A percentile compares a stretch with the other conserved stretches of the same genome.
phyloP scores from a whole-genome alignment of 176 grass and related monocot species.

The Carex kokanica region DNA sequence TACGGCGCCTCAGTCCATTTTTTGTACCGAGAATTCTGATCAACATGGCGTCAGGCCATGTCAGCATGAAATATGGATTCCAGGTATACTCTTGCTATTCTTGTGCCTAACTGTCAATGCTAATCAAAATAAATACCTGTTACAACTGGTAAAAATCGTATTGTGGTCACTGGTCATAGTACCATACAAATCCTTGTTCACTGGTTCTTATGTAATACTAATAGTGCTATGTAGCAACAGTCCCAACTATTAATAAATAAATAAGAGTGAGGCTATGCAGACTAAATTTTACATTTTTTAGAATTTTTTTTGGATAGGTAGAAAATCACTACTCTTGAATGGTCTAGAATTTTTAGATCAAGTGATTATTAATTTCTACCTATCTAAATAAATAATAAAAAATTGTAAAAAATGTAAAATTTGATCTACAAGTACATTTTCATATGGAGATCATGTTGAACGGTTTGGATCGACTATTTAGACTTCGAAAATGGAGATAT shows the following conservation, averaged over 20 bases:
- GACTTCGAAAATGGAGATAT: no score
- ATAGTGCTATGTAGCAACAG: neutral
- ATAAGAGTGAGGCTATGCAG: neutral
- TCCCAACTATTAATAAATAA: neutral
- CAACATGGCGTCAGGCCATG: conserved; percentile 97
- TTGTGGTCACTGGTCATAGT: neutral
- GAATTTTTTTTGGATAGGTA: no score
- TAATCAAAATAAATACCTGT: conserved; percentile 2
- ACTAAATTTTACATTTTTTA: no score
- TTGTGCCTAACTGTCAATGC: neutral
- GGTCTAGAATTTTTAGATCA: no score
- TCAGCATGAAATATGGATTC: conserved; percentile 95
- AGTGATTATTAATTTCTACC: no score
- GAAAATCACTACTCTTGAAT: no score
- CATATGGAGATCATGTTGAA: no score
- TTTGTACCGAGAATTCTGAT: conserved; percentile 93
- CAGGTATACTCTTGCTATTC: conserved; percentile 39
- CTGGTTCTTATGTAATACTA: neutral
- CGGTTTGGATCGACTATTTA: no score
- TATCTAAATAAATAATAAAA: no score
- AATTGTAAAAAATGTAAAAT: no score
- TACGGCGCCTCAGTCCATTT: conserved; percentile 79
- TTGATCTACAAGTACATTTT: no score
- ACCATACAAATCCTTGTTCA: neutral
- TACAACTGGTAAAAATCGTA: neutral